Percentiles rank a stretch among this genome's conserved stretches.
Evolutionary conservation across 2,329 filamentous ascomycete genomes (phyloP).

Genomic region (Fusarium sp.): DNA sequence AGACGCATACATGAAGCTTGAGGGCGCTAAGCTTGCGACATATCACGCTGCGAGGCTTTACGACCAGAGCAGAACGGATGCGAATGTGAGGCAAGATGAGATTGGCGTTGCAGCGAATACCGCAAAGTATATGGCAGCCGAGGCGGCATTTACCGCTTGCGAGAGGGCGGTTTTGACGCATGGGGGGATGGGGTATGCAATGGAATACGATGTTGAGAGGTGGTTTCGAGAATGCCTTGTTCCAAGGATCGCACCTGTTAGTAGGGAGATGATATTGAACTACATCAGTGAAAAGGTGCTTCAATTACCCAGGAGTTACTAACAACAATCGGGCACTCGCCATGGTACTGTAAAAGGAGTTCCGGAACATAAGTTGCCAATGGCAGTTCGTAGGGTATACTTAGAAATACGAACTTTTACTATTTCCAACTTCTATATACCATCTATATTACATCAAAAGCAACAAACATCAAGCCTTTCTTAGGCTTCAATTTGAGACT

Average conservation of each 20-base stretch:
- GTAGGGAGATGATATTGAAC: constrained; percentile 81
- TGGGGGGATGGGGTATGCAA: constrained; percentile 74
- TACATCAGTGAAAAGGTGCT: constrained; percentile 77
- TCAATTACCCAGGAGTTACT: constrained; percentile 76
- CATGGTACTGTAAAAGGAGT: background rate
- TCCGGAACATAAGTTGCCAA: background rate
- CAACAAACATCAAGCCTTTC: background rate
- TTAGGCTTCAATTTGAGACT: constrained; percentile 67
- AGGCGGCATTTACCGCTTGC: constrained; percentile 72
- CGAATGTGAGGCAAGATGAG: constrained; percentile 64
- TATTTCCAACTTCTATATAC: constrained; percentile 19
- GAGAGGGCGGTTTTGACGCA: constrained; percentile 70
- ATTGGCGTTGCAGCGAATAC: constrained; percentile 76
- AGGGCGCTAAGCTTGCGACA: constrained; percentile 73
- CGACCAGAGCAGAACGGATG: constrained; percentile 65
- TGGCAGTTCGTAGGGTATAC: background rate
- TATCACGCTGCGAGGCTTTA: constrained; percentile 75
- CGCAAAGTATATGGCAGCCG: constrained; percentile 77
- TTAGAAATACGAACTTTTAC: constrained; percentile 17
- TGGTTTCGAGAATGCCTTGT: constrained; percentile 75
- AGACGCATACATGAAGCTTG: constrained; percentile 73
- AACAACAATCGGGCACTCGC: too few species aligned
- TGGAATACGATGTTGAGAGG: constrained; percentile 74
- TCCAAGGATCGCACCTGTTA: constrained; percentile 73
- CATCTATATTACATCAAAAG: constrained; percentile 27